These are phyloP conservation scores for Lophiostoma macrostomum DNA, from an alignment of 495 filamentous ascomycete species.

Conservation along the genomic window DNA sequence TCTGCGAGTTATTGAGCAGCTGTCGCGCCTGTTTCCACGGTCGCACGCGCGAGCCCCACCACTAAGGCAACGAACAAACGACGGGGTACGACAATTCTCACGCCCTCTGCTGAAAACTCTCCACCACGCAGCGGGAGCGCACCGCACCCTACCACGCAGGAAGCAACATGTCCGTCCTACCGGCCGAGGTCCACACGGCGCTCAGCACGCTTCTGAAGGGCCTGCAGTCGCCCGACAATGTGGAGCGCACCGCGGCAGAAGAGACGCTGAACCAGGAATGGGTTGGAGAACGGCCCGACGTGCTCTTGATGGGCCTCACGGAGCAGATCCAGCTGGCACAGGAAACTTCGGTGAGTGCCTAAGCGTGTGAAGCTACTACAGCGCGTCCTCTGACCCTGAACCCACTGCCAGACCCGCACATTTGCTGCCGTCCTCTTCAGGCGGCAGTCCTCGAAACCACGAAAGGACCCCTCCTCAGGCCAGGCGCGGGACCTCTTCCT, in stretches of 20 bases:
- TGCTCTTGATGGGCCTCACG: constrained; percentile 86
- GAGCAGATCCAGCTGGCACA: constrained; percentile 79
- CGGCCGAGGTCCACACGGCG: constrained; percentile 74
- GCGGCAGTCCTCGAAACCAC: constrained; percentile 81
- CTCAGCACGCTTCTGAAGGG: constrained; percentile 81
- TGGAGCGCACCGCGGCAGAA: constrained; percentile 77
- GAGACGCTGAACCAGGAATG: constrained; percentile 86
- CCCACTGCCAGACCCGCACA: constrained; percentile 63
- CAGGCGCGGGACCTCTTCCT: constrained; percentile 80
- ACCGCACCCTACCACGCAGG: constrained; percentile 2
- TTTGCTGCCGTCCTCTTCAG: constrained; percentile 95
- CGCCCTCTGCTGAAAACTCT: constrained; percentile 7
- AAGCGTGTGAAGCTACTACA: no score
- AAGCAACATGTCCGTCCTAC: constrained; percentile 72
- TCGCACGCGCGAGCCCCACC: constrained; percentile 1
- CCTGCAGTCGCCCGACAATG: constrained; percentile 87
- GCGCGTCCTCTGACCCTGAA: neutral
- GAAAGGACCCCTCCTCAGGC: constrained; percentile 67
- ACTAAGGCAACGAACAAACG: no score
- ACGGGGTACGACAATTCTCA: no score
- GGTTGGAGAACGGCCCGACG: constrained; percentile 73
- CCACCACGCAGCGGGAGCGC: constrained; percentile 6
- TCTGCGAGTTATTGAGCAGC: constrained; percentile 7
- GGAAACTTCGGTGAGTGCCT: constrained; percentile 47
- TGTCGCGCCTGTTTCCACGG: neutral